phyloP scores from a whole-genome alignment of 805 yeast genomes.

The Saccharomycopsis babjevae region DNA sequence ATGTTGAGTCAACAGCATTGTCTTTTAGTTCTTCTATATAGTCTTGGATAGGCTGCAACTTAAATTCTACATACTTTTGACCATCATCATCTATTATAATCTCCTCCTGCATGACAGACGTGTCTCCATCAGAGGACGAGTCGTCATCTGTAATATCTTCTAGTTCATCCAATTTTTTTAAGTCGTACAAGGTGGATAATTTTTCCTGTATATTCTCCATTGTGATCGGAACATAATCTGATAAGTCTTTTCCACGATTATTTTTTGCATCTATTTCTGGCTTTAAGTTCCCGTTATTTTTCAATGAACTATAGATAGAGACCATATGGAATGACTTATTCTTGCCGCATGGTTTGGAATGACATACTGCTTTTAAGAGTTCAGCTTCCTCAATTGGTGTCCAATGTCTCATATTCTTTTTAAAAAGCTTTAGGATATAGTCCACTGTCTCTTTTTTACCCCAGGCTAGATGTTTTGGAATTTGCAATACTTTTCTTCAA shows the following conservation, averaged over 20 bases:
- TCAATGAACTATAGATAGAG: constrained; percentile 8
- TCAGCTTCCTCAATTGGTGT: constrained; percentile 14
- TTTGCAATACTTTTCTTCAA: no score
- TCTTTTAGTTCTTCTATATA: background rate
- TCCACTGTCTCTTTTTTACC: no score
- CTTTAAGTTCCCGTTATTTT: background rate
- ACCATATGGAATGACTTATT: constrained; percentile 17
- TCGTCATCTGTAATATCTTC: constrained; percentile 30
- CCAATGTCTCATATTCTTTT: constrained; percentile 14
- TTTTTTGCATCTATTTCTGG: background rate
- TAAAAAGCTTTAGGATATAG: background rate
- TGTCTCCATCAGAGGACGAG: constrained; percentile 12
- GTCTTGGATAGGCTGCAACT: constrained; percentile 9
- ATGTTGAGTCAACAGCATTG: constrained; percentile 10
- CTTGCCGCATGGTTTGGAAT: constrained; percentile 18
- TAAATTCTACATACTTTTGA: constrained; percentile 10
- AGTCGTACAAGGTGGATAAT: constrained; percentile 42
- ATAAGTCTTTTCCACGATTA: background rate
- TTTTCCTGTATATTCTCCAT: constrained; percentile 49
- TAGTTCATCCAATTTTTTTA: constrained; percentile 46
- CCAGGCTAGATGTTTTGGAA: no score
- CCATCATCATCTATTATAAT: constrained; percentile 10
- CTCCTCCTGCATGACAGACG: background rate
- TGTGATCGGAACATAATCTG: constrained; percentile 23
- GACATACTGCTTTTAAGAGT: constrained; percentile 16